phyloP scores from a whole-genome alignment of 495 filamentous ascomycete species.

The Oleoguttula mirabilis region DNA sequence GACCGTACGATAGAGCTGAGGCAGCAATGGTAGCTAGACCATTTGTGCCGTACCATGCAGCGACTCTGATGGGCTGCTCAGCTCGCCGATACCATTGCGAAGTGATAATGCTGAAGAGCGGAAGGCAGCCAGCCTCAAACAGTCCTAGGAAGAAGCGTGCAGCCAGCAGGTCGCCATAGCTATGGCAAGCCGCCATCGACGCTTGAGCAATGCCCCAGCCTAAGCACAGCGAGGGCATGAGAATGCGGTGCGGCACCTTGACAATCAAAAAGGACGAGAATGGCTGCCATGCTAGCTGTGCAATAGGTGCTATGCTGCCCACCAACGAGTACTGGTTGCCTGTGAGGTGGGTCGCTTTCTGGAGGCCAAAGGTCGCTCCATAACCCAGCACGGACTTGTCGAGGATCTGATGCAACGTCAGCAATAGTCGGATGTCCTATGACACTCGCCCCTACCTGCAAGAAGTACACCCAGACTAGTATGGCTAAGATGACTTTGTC shows the following conservation, averaged over 20 bases:
- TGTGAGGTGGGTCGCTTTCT: conserved; percentile 39
- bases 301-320: conserved; percentile 50
- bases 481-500: conserved; percentile 47
- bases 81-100: conserved; percentile 39
- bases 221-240: conserved; percentile 48
- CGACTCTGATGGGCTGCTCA: conserved; percentile 40
- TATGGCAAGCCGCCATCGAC: conserved; percentile 36
- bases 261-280: conserved; percentile 54
- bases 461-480: conserved; percentile 53
- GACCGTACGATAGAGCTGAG: conserved; percentile 36
- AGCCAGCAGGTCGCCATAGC: conserved; percentile 39
- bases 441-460: conserved; percentile 35
- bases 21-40: conserved; percentile 39
- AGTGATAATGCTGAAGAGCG: conserved; percentile 44
- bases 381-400: conserved; percentile 55
- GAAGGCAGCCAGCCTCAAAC: conserved; percentile 42
- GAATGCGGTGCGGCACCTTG: conserved; percentile 50
- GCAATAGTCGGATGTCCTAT: too few species aligned
- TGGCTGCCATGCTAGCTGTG: conserved; percentile 55
- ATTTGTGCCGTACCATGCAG: conserved; percentile 41
- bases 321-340: conserved; percentile 51
- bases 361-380: conserved; percentile 51
- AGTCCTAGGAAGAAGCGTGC: conserved; percentile 46
- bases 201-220: conserved; percentile 41
- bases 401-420: conserved; percentile 45